Conservation (phyloP, 257 asterid species). For the Linderniella brevidens region DNA sequence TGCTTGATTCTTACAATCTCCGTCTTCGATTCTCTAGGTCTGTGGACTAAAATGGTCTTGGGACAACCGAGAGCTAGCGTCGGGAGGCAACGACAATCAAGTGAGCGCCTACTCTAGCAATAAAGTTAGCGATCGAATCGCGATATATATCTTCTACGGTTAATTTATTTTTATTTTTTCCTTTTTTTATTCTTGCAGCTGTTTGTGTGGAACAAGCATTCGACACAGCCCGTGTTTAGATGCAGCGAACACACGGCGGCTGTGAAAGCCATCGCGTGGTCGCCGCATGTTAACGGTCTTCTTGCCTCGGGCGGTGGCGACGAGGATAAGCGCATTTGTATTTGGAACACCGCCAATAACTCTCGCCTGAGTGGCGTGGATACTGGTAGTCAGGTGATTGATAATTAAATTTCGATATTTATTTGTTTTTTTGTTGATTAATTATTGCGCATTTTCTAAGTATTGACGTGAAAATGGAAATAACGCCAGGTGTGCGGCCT, state of each 20-base stretch:
- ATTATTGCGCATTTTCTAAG: too few species aligned
- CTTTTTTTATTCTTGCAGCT: conserved; percentile 40
- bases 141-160: too few species aligned
- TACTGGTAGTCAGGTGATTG: conserved; percentile 98
- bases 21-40: too few species aligned
- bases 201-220: conserved; percentile 85
- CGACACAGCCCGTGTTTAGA: conserved; percentile 71
- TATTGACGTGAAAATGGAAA: too few species aligned
- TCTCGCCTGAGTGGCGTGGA: conserved; percentile 75
- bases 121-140: too few species aligned
- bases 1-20: conserved; percentile 1
- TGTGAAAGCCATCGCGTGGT: conserved; percentile 98
- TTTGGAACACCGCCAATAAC: too few species aligned
- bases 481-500: conserved; percentile 84
- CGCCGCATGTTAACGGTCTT: conserved; percentile 93
- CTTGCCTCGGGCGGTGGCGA: too few species aligned
- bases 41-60: conserved; percentile 98
- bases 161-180: too few species aligned
- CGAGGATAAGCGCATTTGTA: too few species aligned
- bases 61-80: conserved; percentile 87
- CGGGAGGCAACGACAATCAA: conserved; percentile 90
- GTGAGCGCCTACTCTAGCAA: conserved; percentile 25
- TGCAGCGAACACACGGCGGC: conserved; percentile 95
- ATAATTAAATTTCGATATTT: too few species aligned
- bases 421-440: too few species aligned